Base-by-base conservation (phyloP, 2,329 filamentous ascomycete species). In the Verticillium tricorpus region DNA sequence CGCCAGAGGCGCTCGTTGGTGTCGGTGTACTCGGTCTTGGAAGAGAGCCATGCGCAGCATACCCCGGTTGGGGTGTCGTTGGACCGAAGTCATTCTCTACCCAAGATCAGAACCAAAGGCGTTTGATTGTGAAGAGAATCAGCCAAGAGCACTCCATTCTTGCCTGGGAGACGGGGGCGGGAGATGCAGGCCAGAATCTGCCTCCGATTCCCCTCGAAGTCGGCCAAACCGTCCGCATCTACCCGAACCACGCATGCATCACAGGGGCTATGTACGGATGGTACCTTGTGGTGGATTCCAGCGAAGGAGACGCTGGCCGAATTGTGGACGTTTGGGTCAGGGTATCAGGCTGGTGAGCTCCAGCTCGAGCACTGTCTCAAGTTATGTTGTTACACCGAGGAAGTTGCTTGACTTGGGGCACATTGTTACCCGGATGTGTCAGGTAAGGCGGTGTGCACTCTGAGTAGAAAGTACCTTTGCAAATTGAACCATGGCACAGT, bases 241-340 rank as follows among this genome's bases (percentile, higher is more conserved):
- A 82, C 73, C 85, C 86, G 0, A 89, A 89, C 62, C 86, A 89
- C 73, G 84, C 87, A 4, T 89, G 87, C 67, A 82, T 89, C 50
- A 82, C 86, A 0, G 83, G 85, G 0, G 83, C 82, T 0, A 76
- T 82, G 58, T 87, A 85, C 69, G 84, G 81, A 0, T 89, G 83
- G 81, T 89, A 88, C 72, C 72, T 87, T 6, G 74, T 74, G 0
- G 68, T 73, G 7, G 89, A 64, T 77, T 88, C 28, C 0, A 61
- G n/a, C 7, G 34, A 63, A 8, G 45, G 19, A 19, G 80, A 86
- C 67, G 80, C 78, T 1, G 71, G 73, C 6, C 68, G 75, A 3
- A 74, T 80, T 31, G 75, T 84, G 15, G 87, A 89, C 74, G 78
- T 89, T 14, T 89, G 86, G 85, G 74, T 82, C 9, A 75, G 86